Conservation (phyloP, 345 rosid species). For the Microcos paniculata region DNA sequence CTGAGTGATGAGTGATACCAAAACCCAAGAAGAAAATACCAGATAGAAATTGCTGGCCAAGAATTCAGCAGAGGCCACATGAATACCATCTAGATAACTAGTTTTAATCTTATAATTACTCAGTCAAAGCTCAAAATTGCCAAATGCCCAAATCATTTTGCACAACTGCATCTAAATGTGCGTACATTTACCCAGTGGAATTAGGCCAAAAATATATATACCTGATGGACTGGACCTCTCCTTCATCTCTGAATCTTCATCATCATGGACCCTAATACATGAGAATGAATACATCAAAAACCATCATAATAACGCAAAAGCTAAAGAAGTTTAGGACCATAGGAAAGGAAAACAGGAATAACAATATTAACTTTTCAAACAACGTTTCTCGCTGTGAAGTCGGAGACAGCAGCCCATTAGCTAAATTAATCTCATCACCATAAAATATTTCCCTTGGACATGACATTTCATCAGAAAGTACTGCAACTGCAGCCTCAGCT, state of each 20-base stretch:
- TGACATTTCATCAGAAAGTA: constrained; percentile 71
- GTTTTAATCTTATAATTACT: background rate
- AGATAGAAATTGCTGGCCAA: background rate
- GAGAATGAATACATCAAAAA: background rate
- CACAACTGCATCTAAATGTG: background rate
- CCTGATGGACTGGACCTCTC: constrained; percentile 39
- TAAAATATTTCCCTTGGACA: constrained; percentile 73
- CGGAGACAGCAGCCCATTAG: constrained; percentile 33
- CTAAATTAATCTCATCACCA: constrained; percentile 28
- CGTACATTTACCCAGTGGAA: constrained; percentile 34
- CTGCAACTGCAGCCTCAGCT: constrained; percentile 76
- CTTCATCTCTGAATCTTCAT: constrained; percentile 45
- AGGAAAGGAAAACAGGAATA: constrained; percentile 12
- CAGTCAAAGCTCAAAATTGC: background rate
- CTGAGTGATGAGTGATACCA: background rate
- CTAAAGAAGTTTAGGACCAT: constrained; percentile 1
- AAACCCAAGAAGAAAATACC: background rate
- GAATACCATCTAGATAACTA: background rate
- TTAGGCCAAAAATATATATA: too few species aligned
- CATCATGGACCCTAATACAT: constrained; percentile 37
- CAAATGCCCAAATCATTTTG: background rate
- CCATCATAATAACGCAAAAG: constrained; percentile 6
- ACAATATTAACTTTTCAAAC: background rate
- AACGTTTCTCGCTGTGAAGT: constrained; percentile 43
- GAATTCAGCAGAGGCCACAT: background rate